phyloP scores from a whole-genome alignment of 2,329 filamentous ascomycete genomes.

The Grosmannia serpens region DNA sequence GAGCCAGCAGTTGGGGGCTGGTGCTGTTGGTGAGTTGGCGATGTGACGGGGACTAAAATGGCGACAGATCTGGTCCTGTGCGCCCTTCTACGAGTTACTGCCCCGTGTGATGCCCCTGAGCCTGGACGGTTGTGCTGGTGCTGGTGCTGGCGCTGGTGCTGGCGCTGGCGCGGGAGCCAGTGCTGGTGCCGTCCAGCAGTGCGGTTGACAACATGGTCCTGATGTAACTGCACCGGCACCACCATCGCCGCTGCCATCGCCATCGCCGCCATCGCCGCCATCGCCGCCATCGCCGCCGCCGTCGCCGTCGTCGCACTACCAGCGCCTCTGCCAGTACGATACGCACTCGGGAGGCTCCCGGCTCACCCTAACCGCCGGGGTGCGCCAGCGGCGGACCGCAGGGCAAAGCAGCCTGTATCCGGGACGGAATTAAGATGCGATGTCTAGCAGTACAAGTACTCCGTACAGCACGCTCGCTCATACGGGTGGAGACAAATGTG shows the following conservation, averaged over 20 bases:
- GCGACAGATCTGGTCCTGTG: conserved; percentile 4
- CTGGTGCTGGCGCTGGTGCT: conserved; percentile 4
- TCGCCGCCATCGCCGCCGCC: background rate
- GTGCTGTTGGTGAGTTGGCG: conserved; percentile 5
- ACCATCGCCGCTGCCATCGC: background rate
- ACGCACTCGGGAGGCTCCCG: background rate
- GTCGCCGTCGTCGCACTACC: background rate
- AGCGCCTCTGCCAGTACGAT: background rate
- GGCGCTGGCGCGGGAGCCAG: conserved; percentile 1
- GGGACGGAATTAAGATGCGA: no score
- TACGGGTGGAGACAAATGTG: background rate
- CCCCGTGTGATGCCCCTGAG: conserved; percentile 1
- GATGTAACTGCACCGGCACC: background rate
- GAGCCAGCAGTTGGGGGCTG: background rate
- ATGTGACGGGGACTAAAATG: conserved; percentile 9
- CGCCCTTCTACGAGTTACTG: background rate
- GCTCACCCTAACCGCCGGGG: conserved; percentile 1
- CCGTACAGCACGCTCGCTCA: no score
- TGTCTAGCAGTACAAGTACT: no score
- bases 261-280: background rate
- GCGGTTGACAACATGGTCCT: background rate
- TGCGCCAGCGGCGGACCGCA: background rate
- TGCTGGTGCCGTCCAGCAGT: background rate
- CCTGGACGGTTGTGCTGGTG: conserved; percentile 2
- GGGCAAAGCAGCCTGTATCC: background rate